These are phyloP conservation scores for Xylaria digitata DNA, from an alignment of 2,329 filamentous ascomycete genomes.

Conservation along the genomic window DNA sequence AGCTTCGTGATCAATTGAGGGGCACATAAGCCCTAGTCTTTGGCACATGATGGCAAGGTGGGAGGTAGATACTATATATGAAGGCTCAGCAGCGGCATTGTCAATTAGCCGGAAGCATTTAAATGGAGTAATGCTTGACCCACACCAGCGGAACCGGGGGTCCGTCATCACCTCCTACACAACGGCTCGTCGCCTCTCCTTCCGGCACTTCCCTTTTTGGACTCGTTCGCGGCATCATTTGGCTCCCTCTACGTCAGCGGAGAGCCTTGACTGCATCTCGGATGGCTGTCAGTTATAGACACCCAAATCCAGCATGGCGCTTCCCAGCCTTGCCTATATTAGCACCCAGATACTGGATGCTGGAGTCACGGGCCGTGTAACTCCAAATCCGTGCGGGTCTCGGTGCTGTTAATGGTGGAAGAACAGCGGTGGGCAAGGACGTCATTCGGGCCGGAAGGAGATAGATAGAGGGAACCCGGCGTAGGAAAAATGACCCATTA, in stretches of 20 bases:
- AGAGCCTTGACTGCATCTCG: constrained; percentile 10
- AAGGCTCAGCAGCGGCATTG: constrained; percentile 7
- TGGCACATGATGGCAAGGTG: constrained; percentile 11
- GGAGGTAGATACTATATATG: constrained; percentile 5
- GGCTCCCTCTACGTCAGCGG: constrained; percentile 10
- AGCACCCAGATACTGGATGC: constrained; percentile 8
- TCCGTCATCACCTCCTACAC: constrained; percentile 25
- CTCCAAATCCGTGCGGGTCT: constrained; percentile 26
- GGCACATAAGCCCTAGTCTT: not conserved
- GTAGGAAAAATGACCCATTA: not conserved
- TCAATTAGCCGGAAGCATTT: constrained; percentile 28
- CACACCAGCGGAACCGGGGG: constrained; percentile 27
- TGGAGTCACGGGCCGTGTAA: constrained; percentile 35
- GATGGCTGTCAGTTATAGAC: constrained; percentile 12
- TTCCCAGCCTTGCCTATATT: constrained; percentile 23
- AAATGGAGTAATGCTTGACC: constrained; percentile 24
- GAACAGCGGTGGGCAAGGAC: constrained; percentile 20
- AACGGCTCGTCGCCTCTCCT: constrained; percentile 20
- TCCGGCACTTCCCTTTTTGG: constrained; percentile 36
- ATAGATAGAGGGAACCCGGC: constrained; percentile 1
- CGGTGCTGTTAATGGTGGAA: constrained; percentile 28
- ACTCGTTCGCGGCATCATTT: not conserved
- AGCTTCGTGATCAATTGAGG: constrained; percentile 5
- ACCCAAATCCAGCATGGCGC: constrained; percentile 12
- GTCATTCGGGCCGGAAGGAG: constrained; percentile 20